Base-by-base conservation (phyloP, 2,329 filamentous ascomycete genomes). In the Ceratocystis cubensis region DNA sequence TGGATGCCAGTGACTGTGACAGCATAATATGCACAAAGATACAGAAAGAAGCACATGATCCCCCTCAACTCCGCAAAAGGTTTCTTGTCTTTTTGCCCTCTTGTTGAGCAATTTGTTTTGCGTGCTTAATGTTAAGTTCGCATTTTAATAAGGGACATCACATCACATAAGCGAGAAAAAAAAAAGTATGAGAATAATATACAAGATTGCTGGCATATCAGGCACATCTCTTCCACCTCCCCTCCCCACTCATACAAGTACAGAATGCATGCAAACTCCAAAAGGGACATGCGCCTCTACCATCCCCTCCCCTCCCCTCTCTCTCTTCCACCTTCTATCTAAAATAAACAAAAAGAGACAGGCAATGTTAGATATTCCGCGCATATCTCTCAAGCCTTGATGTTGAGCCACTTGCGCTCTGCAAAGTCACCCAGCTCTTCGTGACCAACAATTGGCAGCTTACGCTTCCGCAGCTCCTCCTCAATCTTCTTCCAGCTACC, bases 401-500 rank as follows among this genome's bases (percentile, higher is more conserved):
- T 78, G 69, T 71, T 71, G 33, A 80, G 69, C 73, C 78, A 78
- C n/a, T 74, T 70, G 65, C 75, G 71, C 73, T 82, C 79, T 72
- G 73, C 77, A 69, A 76, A 76, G 72, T 75, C 76, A 15, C 73
- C 70, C 61, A 75, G 70, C 6, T 74, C 73, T 7, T 73, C 75
- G 61, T 77, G 76, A 2, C 83, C 83, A 2, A 77, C 78, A 17
- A 84, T 76, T 6, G 86, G 84, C 70, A 92, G 74, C 17, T 81
- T 82, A 66, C 86, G 79, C 73, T 82, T 80, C 72, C 76, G 76
- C 69, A 93, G 78, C 75, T 90, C 87, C 72, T 85, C 78, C 74
- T 88, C 82, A 72, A 93, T 89, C 63, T 91, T 75, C 83, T 94
- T 94, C 84, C 87, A 89, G 72, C 89, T 80, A 33, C 91, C 91